Evolutionary conservation across 1,139 yeast species (phyloP).

Genomic region (Blastobotrys arbuscula): DNA sequence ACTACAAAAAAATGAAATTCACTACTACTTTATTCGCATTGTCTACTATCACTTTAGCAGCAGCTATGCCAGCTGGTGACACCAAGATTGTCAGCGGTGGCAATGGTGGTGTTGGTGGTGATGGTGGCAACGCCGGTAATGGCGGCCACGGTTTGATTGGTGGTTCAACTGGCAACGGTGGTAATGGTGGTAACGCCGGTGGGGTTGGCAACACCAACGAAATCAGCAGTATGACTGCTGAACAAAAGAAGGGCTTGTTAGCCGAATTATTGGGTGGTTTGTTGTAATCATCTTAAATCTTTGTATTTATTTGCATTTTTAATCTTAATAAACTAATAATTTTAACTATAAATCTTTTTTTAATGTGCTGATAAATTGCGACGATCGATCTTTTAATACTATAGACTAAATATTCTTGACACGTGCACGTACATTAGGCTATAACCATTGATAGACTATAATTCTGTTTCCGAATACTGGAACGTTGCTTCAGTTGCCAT

Average conservation of each 20-base stretch:
- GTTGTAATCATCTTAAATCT: too few species aligned
- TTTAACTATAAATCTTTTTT: too few species aligned
- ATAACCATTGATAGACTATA: too few species aligned
- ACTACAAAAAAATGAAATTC: conserved; percentile 7
- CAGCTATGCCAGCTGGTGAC: conserved; percentile 1
- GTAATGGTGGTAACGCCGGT: neutral
- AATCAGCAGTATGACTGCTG: neutral
- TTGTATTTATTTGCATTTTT: too few species aligned
- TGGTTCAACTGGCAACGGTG: neutral
- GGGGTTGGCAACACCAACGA: conserved; percentile 1
- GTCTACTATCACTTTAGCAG: neutral
- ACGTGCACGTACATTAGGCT: too few species aligned
- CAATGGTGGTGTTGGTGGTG: conserved; percentile 4
- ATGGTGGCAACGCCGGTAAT: neutral
- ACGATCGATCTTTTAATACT: too few species aligned
- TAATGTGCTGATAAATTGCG: too few species aligned
- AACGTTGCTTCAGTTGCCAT: too few species aligned
- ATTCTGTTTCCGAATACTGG: too few species aligned
- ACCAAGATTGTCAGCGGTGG: neutral
- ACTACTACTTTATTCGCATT: conserved; percentile 2
- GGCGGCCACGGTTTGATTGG: conserved; percentile 1
- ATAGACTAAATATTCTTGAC: too few species aligned
- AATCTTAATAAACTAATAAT: too few species aligned
- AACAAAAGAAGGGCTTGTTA: conserved; percentile 1
- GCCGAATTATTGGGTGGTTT: conserved; percentile 1